Conservation (phyloP, 257 asterid genomes). For the Jaltomata sinuosa region DNA sequence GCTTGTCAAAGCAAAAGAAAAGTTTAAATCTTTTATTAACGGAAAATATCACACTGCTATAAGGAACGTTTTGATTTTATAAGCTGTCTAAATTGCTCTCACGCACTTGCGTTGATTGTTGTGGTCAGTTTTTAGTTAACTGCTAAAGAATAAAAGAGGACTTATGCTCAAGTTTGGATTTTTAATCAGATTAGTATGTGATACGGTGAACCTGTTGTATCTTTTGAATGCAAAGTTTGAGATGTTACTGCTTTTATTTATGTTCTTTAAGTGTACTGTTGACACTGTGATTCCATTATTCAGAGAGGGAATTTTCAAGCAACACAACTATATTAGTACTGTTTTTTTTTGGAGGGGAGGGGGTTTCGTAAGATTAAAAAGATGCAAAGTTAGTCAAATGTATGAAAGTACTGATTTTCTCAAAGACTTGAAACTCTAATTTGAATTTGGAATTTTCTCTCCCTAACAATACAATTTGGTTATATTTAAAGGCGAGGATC, state of each 20-base stretch:
- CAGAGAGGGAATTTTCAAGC: not conserved
- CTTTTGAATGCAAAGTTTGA: not conserved
- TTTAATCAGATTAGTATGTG: not conserved
- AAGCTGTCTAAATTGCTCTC: not conserved
- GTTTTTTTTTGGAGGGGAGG: not conserved
- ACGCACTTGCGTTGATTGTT: not conserved
- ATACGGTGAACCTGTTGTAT: not conserved
- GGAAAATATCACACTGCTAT: not conserved
- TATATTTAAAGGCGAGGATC: constrained; percentile 15
- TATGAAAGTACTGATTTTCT: not conserved
- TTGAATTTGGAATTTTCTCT: constrained; percentile 1
- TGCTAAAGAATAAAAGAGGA: not conserved
- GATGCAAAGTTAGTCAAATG: not conserved
- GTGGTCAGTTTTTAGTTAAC: not conserved
- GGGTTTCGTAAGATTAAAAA: not conserved
- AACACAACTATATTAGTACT: not conserved
- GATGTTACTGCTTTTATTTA: not conserved
- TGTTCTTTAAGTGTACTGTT: not conserved
- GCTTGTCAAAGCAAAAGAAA: not conserved
- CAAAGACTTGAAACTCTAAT: not conserved
- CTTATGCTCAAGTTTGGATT: not conserved
- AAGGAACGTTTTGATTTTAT: not conserved
- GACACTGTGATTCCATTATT: not conserved
- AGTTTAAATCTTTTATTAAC: not conserved
- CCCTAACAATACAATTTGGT: constrained; percentile 8